Evolutionary conservation across 2,329 filamentous ascomycete genomes (phyloP), one percentile per base, ranked within the genome.

Genomic region (Teratosphaeria viscida): DNA sequence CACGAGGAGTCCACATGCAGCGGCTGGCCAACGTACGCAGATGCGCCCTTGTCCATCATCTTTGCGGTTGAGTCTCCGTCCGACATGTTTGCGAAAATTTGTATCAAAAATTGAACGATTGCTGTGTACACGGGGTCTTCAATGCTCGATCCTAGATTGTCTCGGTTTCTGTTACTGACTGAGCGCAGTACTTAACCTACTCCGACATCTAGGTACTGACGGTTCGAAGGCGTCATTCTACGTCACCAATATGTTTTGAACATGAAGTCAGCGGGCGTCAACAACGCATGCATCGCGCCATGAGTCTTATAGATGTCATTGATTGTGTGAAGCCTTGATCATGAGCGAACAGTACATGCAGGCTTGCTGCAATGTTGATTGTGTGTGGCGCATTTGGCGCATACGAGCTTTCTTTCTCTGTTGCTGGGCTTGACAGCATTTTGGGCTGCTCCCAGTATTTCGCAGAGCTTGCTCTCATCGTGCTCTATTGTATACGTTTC

Each of bases 11-110:
- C 43, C 23, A 19, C 19, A 19, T 19, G 19, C 19, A 10, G 19
- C 8, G 43, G 5, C 43, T 49, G 19, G 16, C n/a, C 12, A 8
- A 52, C 63, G 10, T 64, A 67, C 65, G 66, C 55, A 32, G 65
- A 64, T 11, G 67, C 67, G 43, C 67, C 67, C 37, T 57, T 53
- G 59, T 68, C 66, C 57, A 68, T 61, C 35, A 63, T 65, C 57
- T 64, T 66, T 34, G 59, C 63, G 29, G 65, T 62, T 27, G 60
- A 32, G 60, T 70, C 66, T 39, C 67, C 67, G 66, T 69, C 67
- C 59, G 43, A 49, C 43, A 49, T 49, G 2, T 10, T 49, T 49
- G 43, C 19, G 10, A 23, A 23, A 23, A 23, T 23, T 2, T 23
- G 23, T 23, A 23, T 23, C 23, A 23, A 14, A 14, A 16, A 12